phyloP scores from a whole-genome alignment of 1,284 basidiomycete species.

The Microbotryum lychnidis-dioicae region DNA sequence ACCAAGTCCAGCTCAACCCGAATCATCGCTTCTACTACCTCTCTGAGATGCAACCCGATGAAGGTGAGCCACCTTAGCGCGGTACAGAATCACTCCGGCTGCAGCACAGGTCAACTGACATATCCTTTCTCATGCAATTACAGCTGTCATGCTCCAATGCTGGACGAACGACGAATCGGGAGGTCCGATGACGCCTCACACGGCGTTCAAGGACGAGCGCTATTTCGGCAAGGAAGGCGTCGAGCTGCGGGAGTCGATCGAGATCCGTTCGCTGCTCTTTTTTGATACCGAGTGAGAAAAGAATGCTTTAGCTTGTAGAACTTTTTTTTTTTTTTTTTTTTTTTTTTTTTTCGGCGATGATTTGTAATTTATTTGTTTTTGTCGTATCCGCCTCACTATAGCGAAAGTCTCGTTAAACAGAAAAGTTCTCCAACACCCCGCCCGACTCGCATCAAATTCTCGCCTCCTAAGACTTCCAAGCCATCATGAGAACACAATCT shows the following conservation, averaged over 20 bases:
- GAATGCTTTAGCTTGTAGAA: too few species aligned
- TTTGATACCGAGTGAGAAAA: slow-evolving; percentile 8
- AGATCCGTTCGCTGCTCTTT: slow-evolving; percentile 24
- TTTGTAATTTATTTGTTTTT: too few species aligned
- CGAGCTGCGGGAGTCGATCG: slow-evolving; percentile 21
- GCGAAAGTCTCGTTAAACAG: too few species aligned
- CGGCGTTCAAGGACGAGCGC: slow-evolving; percentile 16
- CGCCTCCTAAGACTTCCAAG: too few species aligned
- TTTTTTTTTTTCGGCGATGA: too few species aligned
- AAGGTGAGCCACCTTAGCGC: slow-evolving; percentile 34
- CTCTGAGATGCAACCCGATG: slow-evolving; percentile 54
- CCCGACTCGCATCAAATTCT: too few species aligned
- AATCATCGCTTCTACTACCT: slow-evolving; percentile 59
- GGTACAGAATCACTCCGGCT: too few species aligned
- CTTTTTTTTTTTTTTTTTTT: too few species aligned
- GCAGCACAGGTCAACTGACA: too few species aligned
- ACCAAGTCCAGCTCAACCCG: slow-evolving; percentile 49
- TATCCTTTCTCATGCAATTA: background rate
- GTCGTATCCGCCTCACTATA: too few species aligned
- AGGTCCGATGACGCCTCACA: slow-evolving; percentile 21
- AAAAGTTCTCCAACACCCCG: too few species aligned
- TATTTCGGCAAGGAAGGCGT: slow-evolving; percentile 17
- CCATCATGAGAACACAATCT: too few species aligned
- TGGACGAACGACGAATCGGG: slow-evolving; percentile 18
- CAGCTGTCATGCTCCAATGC: slow-evolving; percentile 27